Evolutionary conservation across 2,329 filamentous ascomycete species (phyloP), one percentile per base, ranked within the genome.

Genomic region (Fusarium duplospermum): DNA sequence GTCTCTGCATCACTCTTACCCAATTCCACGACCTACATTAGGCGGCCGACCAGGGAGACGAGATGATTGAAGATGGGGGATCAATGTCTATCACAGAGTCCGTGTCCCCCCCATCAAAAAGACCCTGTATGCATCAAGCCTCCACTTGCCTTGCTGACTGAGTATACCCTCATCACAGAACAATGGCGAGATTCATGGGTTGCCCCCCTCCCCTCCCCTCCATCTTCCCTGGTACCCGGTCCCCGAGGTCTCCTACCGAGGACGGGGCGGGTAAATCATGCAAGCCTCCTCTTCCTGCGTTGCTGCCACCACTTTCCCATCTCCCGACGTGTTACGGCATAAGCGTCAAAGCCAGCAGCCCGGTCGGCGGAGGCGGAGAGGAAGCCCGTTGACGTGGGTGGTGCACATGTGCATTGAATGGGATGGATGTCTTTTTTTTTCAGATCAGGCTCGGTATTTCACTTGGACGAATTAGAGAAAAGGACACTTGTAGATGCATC

Each of bases 221-320:
- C 67, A 74, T 68, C 40, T 62, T 62, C 40, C 59, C 40, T 47
- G 29, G 42, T 74, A 73, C 71, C 71, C 60, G 57, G 71, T 74
- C 64, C 29, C 29, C 29, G 29, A 31, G 29, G 59, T 45, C 42
- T 24, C 33, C 24, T 47, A 74, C 71, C 67, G 60, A 74, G 63
- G 29, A 31, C 29, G n/a, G 29, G 29, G 67, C 64, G 67, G 67
- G 65, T 62, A 72, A 57, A 50, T 64, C 40, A 67, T 71, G 67
- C 60, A 74, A 64, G 71, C 71, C 67, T 71, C 40, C 40, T 38
- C 11, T 40, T 24, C 20, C 20, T 45, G 38, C 38, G n/a, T 36
- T 31, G 31, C 42, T 36, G 42, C 42, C 42, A 31, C 11, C 22
- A 9, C 45, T 50, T n/a, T 31, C 33, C 67, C 70, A 67, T 67